A percentile compares a stretch with the other conserved stretches of the same genome.
phyloP scores from a whole-genome alignment of 345 rosid species.

The Hibiscus mutabilis region DNA sequence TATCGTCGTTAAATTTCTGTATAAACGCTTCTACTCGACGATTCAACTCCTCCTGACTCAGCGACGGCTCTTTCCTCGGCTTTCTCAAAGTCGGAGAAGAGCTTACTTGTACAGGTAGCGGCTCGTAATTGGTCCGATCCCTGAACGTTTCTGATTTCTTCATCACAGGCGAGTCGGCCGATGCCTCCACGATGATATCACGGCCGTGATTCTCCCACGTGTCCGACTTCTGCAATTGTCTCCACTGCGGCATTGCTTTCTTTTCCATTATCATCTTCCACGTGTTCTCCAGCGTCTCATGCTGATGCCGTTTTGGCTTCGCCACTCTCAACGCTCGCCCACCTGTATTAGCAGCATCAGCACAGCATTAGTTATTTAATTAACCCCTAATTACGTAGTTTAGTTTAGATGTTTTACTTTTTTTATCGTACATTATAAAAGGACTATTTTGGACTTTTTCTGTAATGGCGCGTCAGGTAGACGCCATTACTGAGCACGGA shows the following conservation, averaged over 20 bases:
- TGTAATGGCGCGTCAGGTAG: not conserved
- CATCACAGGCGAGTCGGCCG: not conserved
- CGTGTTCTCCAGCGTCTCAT: slow-evolving; percentile 19
- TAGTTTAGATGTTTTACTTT: not conserved
- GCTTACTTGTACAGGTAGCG: not conserved
- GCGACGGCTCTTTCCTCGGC: slow-evolving; percentile 34
- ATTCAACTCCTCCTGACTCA: slow-evolving; percentile 44
- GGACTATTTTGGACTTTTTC: not conserved
- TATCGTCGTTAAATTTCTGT: slow-evolving; percentile 35
- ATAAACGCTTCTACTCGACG: slow-evolving; percentile 42
- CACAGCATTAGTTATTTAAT: not conserved
- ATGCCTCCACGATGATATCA: not conserved
- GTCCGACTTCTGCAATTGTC: slow-evolving; percentile 48
- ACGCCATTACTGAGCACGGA: slow-evolving; percentile 1
- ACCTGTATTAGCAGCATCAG: not conserved
- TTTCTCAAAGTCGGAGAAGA: slow-evolving; percentile 1
- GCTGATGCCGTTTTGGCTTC: slow-evolving; percentile 17
- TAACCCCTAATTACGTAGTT: not conserved
- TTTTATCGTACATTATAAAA: not conserved
- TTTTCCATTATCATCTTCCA: slow-evolving; percentile 17
- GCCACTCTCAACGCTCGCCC: slow-evolving; percentile 7
- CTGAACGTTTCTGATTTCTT: slow-evolving; percentile 18
- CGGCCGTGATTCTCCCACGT: slow-evolving; percentile 21
- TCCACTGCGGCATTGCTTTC: slow-evolving; percentile 4
- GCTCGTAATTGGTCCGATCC: slow-evolving; percentile 11